These are phyloP conservation scores for Periconia sp. DNA, from an alignment of 2,329 filamentous ascomycete genomes.

Conservation along the genomic window DNA sequence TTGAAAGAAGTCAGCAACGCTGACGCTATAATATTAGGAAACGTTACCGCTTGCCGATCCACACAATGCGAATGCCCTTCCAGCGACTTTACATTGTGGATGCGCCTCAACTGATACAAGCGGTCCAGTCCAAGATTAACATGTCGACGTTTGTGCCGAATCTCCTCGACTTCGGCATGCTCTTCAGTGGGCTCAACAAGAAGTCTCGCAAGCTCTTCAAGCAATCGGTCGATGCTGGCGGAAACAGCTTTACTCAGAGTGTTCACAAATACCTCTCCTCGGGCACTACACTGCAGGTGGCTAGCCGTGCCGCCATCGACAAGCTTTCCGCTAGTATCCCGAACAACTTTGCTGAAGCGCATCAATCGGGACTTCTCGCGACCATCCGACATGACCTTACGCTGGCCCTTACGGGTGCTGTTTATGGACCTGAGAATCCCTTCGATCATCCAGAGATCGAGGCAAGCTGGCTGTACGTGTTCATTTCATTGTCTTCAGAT, in stretches of 20 bases:
- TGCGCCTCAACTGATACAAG: constrained; percentile 43
- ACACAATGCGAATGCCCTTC: constrained; percentile 51
- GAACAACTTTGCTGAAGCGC: constrained; percentile 6
- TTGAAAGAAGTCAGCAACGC: no score
- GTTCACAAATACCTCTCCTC: constrained; percentile 43
- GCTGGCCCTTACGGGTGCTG: constrained; percentile 46
- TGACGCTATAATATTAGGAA: constrained; percentile 9
- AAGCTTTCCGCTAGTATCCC: constrained; percentile 33
- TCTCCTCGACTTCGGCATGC: constrained; percentile 34
- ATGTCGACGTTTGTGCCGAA: constrained; percentile 48
- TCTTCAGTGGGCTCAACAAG: constrained; percentile 33
- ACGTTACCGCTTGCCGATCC: constrained; percentile 40
- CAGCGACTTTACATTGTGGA: constrained; percentile 52
- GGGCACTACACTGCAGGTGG: constrained; percentile 40
- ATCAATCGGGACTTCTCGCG: constrained; percentile 16
- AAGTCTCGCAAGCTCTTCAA: constrained; percentile 20
- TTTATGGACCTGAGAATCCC: constrained; percentile 53
- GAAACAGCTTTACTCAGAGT: constrained; percentile 47
- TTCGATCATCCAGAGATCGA: constrained; percentile 44
- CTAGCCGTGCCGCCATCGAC: constrained; percentile 44
- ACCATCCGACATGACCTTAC: constrained; percentile 42
- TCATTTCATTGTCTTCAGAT: background rate
- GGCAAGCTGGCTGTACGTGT: constrained; percentile 45
- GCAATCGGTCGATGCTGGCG: constrained; percentile 35
- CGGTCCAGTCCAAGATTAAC: constrained; percentile 48